phyloP scores from a whole-genome alignment of 768 basidiomycete species.

The Wakefieldia striispora region DNA sequence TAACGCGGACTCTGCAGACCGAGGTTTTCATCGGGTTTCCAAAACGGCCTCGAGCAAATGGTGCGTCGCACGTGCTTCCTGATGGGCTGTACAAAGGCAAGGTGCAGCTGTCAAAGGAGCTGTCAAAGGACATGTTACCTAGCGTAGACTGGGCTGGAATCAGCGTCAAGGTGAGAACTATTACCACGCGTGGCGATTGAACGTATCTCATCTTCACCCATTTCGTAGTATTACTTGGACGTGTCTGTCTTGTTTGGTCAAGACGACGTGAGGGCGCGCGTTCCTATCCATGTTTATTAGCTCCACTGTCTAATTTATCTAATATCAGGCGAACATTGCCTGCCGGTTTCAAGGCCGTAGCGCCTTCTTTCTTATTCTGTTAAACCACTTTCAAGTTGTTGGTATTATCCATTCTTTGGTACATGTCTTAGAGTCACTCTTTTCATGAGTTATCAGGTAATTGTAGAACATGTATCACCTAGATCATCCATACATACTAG shows the following conservation, averaged over 20 bases:
- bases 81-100: constrained; percentile 68
- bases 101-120: constrained; percentile 48
- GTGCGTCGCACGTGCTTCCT: constrained; percentile 50
- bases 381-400: not conserved
- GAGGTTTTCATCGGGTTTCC: constrained; percentile 65
- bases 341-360: not conserved
- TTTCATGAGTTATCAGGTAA: not conserved
- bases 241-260: constrained; percentile 64
- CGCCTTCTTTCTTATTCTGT: not conserved
- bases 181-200: constrained; percentile 8
- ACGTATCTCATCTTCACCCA: constrained; percentile 1
- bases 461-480: constrained; percentile 10
- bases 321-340: not conserved
- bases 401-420: not conserved
- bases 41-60: constrained; percentile 55
- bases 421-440: constrained; percentile 2
- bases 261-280: constrained; percentile 58
- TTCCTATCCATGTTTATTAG: constrained; percentile 59
- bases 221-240: constrained; percentile 65
- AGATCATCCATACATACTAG: not conserved
- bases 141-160: constrained; percentile 66
- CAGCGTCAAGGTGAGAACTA: constrained; percentile 55
- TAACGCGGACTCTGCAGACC: constrained; percentile 31
- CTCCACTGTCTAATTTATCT: no score
- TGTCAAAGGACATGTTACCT: constrained; percentile 60